Percentiles rank a stretch among this genome's conserved stretches.
These are phyloP conservation scores for Fomitopsis schrenkii DNA, from an alignment of 1,284 basidiomycete species.

Conservation along the genomic window DNA sequence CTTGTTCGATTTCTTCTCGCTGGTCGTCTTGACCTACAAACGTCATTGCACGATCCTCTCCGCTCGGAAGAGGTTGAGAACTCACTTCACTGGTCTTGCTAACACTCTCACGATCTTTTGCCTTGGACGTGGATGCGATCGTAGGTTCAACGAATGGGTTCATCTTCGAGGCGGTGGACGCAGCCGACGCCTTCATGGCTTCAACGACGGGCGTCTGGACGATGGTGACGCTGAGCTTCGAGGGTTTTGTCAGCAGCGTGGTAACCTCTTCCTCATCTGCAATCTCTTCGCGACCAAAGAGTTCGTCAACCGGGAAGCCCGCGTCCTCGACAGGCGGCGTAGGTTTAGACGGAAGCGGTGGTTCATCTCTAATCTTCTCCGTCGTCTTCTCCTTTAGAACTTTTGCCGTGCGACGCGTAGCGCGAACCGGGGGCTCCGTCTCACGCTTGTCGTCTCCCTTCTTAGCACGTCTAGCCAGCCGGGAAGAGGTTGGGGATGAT, in stretches of 20 bases:
- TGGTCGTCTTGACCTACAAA: background rate
- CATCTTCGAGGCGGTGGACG: background rate
- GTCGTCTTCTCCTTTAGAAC: background rate
- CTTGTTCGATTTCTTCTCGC: constrained; percentile 6
- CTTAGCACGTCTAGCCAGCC: background rate
- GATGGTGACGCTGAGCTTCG: background rate
- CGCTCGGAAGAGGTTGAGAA: background rate
- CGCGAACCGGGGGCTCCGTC: background rate
- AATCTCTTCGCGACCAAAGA: background rate
- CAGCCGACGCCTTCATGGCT: background rate
- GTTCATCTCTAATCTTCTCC: background rate
- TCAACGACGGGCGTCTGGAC: background rate
- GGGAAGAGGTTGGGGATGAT: background rate
- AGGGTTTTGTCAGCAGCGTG: background rate
- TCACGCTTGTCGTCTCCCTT: background rate
- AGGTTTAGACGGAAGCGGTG: background rate
- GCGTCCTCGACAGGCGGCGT: background rate
- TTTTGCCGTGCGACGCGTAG: background rate
- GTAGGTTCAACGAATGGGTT: background rate
- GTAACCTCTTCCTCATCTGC: background rate
- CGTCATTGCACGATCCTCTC: background rate
- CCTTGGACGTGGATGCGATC: background rate
- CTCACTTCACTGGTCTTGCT: background rate
- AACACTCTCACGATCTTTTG: background rate
- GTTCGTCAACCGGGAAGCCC: too few relatives aligned